Evolutionary conservation across 148 eudicot genomes (phyloP).

Genomic region (Euryodendron excelsum): DNA sequence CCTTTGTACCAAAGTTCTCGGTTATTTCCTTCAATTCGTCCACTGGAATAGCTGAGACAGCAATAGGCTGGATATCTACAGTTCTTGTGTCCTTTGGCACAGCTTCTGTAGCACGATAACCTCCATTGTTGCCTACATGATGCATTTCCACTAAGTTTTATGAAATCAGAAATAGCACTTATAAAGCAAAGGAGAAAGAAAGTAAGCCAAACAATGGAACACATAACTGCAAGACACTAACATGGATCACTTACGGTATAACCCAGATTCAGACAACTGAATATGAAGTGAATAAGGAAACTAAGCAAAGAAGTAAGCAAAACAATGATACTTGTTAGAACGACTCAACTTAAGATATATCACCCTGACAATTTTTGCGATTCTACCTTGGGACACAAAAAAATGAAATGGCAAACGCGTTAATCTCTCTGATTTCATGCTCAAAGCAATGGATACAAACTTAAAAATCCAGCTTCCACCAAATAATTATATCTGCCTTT

Average conservation of each 20-base stretch:
- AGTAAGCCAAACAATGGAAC: neutral
- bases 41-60: slow-evolving; percentile 58
- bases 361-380: neutral
- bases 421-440: neutral
- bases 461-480: neutral
- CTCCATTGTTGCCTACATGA: slow-evolving; percentile 57
- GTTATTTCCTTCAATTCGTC: slow-evolving; percentile 70
- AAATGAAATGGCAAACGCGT: neutral
- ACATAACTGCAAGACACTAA: neutral
- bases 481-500: neutral
- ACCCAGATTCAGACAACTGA: neutral
- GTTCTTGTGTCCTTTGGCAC: slow-evolving; percentile 56
- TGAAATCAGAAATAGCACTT: neutral
- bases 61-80: slow-evolving; percentile 59
- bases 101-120: slow-evolving; percentile 50
- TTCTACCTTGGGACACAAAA: neutral
- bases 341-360: neutral
- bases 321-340: neutral
- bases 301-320: slow-evolving; percentile 7
- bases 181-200: neutral
- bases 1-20: slow-evolving; percentile 59
- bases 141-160: slow-evolving; percentile 22
- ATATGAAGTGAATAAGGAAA: neutral
- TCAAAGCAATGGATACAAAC: neutral
- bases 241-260: neutral